These are phyloP conservation scores for Globisporangium recalcitrans DNA, from an alignment of 352 stramenopile species.

Conservation along the genomic window DNA sequence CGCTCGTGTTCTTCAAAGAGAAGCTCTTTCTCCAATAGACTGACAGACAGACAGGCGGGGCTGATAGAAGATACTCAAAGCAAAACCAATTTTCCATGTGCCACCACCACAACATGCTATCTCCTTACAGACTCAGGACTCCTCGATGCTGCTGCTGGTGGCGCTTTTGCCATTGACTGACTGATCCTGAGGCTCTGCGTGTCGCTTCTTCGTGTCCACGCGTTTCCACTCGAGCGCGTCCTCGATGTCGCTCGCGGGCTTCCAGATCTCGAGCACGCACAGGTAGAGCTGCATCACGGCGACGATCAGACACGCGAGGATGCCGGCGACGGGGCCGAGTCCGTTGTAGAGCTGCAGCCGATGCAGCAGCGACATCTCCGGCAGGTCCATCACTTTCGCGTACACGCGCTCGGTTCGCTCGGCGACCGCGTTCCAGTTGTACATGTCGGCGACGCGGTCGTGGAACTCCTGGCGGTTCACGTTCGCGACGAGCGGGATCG, in stretches of 20 bases:
- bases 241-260: slow-evolving; percentile 55
- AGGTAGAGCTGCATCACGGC: slow-evolving; percentile 60
- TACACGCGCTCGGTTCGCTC: slow-evolving; percentile 81
- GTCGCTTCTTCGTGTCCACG: background rate
- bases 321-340: slow-evolving; percentile 57
- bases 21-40: slow-evolving; percentile 31
- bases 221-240: slow-evolving; percentile 44
- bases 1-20: slow-evolving; percentile 58
- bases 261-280: slow-evolving; percentile 49
- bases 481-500: slow-evolving; percentile 34
- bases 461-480: slow-evolving; percentile 76
- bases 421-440: slow-evolving; percentile 88
- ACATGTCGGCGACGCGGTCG: slow-evolving; percentile 79
- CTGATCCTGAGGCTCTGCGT: background rate
- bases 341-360: slow-evolving; percentile 62
- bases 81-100: background rate
- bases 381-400: slow-evolving; percentile 37
- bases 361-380: slow-evolving; percentile 45
- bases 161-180: background rate
- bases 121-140: background rate
- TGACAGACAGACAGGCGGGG: background rate
- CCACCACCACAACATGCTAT: background rate
- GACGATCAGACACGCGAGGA: slow-evolving; percentile 59
- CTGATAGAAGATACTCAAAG: background rate
- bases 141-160: background rate